These are phyloP conservation scores for Tricholoma furcatifolium DNA, from an alignment of 768 basidiomycete species.

Conservation along the genomic window DNA sequence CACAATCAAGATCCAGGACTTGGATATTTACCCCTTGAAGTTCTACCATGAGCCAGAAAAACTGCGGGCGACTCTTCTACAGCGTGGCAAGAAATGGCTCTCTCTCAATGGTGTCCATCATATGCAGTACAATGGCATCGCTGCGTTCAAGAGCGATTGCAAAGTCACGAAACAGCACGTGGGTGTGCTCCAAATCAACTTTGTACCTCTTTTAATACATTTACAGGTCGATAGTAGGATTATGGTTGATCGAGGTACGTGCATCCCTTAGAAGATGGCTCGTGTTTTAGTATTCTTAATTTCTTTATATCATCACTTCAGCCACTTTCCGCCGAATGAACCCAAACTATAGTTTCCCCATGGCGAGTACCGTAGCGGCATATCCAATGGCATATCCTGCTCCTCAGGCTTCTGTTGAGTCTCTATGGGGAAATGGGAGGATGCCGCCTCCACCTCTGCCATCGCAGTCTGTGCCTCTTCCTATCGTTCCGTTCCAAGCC, in stretches of 20 bases:
- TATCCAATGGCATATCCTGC: not conserved
- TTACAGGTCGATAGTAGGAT: slow-evolving; percentile 52
- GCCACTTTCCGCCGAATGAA: slow-evolving; percentile 54
- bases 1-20: slow-evolving; percentile 44
- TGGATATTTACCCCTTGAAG: slow-evolving; percentile 53
- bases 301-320: slow-evolving; percentile 11
- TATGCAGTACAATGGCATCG: slow-evolving; percentile 54
- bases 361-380: not conserved
- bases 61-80: slow-evolving; percentile 36
- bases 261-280: not conserved
- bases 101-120: slow-evolving; percentile 54
- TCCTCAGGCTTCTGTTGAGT: not conserved
- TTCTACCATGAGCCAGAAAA: slow-evolving; percentile 47
- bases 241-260: slow-evolving; percentile 57
- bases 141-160: slow-evolving; percentile 34
- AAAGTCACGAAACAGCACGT: slow-evolving; percentile 52
- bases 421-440: not conserved
- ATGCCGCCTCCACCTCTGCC: not conserved
- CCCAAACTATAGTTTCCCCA: slow-evolving; percentile 47
- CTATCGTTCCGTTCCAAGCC: not conserved
- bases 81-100: slow-evolving; percentile 59
- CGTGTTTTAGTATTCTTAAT: not conserved
- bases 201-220: not conserved
- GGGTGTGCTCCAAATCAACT: slow-evolving; percentile 10
- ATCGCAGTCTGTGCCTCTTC: not conserved